Conservation (phyloP, 208 protist species). For the Trichomonas tenax region DNA sequence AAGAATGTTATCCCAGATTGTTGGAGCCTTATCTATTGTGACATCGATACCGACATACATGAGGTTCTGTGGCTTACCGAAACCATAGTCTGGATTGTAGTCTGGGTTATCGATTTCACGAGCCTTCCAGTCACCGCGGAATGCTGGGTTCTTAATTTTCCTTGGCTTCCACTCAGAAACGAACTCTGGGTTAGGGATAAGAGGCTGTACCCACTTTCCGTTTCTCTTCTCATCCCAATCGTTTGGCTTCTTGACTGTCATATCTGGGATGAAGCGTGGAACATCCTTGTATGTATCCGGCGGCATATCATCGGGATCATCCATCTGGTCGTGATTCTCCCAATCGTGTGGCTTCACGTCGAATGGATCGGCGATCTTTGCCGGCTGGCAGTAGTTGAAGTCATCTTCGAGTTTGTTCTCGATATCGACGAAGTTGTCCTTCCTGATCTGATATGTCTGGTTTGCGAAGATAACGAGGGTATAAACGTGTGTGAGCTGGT, state of each 20-base stretch:
- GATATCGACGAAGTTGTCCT: slow-evolving; percentile 11
- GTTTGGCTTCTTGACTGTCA: slow-evolving; percentile 26
- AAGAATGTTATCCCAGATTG: slow-evolving; percentile 20
- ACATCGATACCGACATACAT: slow-evolving; percentile 18
- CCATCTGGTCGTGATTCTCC: slow-evolving; percentile 43
- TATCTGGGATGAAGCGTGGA: slow-evolving; percentile 33
- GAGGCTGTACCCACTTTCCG: slow-evolving; percentile 36
- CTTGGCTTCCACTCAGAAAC: slow-evolving; percentile 34
- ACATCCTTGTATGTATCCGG: slow-evolving; percentile 35
- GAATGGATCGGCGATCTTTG: slow-evolving; percentile 31
- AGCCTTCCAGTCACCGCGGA: slow-evolving; percentile 38
- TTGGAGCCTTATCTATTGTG: not conserved
- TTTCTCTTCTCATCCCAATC: slow-evolving; percentile 44
- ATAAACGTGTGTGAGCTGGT: not conserved
- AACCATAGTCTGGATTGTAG: slow-evolving; percentile 25
- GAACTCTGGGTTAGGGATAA: slow-evolving; percentile 39
- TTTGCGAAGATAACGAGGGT: not conserved
- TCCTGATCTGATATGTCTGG: not conserved
- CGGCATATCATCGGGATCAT: slow-evolving; percentile 40
- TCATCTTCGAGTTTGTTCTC: not conserved
- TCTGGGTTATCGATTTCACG: slow-evolving; percentile 38
- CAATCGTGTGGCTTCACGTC: slow-evolving; percentile 45
- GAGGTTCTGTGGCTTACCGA: not conserved
- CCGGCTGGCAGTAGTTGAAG: not conserved
- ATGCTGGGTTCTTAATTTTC: slow-evolving; percentile 40